Evolutionary conservation across 2,329 filamentous ascomycete species (phyloP), one percentile per base, ranked within the genome.

Genomic region (Hypoxylon sp.): DNA sequence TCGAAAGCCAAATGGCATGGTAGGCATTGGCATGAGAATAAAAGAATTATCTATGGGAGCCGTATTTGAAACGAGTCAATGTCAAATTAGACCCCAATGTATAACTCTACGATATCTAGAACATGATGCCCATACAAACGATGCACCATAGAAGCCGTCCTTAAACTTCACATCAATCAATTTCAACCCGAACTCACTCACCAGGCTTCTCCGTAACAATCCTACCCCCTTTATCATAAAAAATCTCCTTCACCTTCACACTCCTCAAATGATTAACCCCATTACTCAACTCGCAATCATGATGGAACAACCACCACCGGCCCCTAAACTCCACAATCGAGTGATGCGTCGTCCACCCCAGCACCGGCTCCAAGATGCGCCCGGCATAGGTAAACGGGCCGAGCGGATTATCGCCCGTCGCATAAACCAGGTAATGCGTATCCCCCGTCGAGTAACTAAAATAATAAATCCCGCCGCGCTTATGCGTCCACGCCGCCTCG

Each of bases 321-420:
- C 86, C 90, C 79, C 88, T 78, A 75, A 92, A 93, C 82, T 94
- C 91, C 9, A 91, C 90, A 72, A 94, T 91, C 2, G 89, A 92
- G 78, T 94, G 92, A 80, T 94, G 92, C 60, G 92, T 94, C 47
- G 92, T 94, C 92, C 92, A 94, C 1, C 92, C 92, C 26, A 92
- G 79, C 4, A 94, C 92, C 0, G 92, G 92, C 82, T 94, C 91
- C 53, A 94, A 78, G 60, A 94, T 91, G 51, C 88, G 82, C 0
- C 92, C 92, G 0, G 83, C 85, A 69, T 93, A 94, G 0, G 88
- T 91, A 73, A 94, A 94, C 0, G 92, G 92, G 0, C 92, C 92
- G 10, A 88, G 80, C 0, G 92, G 92, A 63, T 80, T 89, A 4
- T 87, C 82, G 0, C 90, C 87, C 2, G 85, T 88, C 0, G 90